phyloP scores from a whole-genome alignment of 2,329 filamentous ascomycete genomes.

The Cercospora sp. region DNA sequence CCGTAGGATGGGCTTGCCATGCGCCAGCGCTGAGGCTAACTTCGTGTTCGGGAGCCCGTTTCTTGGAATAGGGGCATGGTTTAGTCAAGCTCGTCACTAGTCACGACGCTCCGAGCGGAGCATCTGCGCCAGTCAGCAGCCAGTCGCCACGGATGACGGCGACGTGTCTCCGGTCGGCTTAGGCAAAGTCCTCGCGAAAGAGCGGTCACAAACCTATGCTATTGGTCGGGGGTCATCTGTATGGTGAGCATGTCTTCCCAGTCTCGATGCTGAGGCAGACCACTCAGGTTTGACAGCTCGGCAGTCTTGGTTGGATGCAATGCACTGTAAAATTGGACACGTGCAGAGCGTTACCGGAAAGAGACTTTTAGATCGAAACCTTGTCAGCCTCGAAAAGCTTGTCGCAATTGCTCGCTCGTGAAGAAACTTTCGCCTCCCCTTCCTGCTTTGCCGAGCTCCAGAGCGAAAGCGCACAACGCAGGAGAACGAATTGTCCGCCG shows the following conservation, averaged over 20 bases:
- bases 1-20: slow-evolving; percentile 1
- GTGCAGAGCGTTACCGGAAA: slow-evolving; percentile 12
- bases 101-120: background rate
- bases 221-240: slow-evolving; percentile 6
- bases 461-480: slow-evolving; percentile 6
- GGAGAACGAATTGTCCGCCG: slow-evolving; percentile 3
- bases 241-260: background rate
- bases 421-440: background rate
- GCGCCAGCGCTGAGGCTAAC: slow-evolving; percentile 7
- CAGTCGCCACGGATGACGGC: background rate
- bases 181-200: background rate
- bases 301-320: background rate
- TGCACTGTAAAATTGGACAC: slow-evolving; percentile 17
- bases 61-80: slow-evolving; percentile 16
- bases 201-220: background rate
- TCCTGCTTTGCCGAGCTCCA: slow-evolving; percentile 3
- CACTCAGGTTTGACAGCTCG: slow-evolving; percentile 7
- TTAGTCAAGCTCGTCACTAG: slow-evolving; percentile 11
- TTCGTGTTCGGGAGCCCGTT: slow-evolving; percentile 19
- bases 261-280: slow-evolving; percentile 8
- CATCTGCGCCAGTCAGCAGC: slow-evolving; percentile 2
- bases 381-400: slow-evolving; percentile 12
- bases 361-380: slow-evolving; percentile 6
- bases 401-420: slow-evolving; percentile 8
- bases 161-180: background rate